These are phyloP conservation scores for Arthroderma sp. DNA, from an alignment of 2,329 filamentous ascomycete genomes.

Conservation along the genomic window DNA sequence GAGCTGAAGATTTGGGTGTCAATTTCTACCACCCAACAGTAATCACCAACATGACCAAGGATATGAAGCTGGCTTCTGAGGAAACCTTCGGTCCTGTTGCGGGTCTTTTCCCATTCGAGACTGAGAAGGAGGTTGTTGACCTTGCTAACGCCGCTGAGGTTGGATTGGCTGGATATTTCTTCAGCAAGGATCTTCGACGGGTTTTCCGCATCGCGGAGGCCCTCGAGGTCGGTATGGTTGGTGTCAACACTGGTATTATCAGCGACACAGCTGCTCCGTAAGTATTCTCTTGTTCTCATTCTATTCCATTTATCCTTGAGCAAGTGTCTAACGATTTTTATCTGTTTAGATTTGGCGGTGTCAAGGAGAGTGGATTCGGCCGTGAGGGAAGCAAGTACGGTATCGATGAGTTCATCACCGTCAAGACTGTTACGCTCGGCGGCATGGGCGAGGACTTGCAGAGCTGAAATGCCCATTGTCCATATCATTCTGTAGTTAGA, in stretches of 20 bases:
- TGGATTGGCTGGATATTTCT: conserved; percentile 90
- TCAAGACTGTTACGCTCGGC: conserved; percentile 56
- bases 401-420: conserved; percentile 60
- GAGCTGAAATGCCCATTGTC: conserved; percentile 14
- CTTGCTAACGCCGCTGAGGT: conserved; percentile 74
- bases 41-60: conserved; percentile 67
- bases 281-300: conserved; percentile 13
- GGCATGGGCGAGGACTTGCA: conserved; percentile 49
- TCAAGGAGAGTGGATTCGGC: conserved; percentile 72
- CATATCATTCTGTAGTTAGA: neutral
- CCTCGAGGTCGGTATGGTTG: conserved; percentile 38
- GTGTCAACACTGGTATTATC: conserved; percentile 58
- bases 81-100: conserved; percentile 96
- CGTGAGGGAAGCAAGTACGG: conserved; percentile 67
- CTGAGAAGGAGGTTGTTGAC: conserved; percentile 74
- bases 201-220: conserved; percentile 49
- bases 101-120: conserved; percentile 75
- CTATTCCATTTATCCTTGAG: neutral
- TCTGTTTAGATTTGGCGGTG: conserved; percentile 53
- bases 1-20: conserved; percentile 56
- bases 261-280: conserved; percentile 40
- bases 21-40: conserved; percentile 91
- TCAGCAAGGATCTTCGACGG: conserved; percentile 49
- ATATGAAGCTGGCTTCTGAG: conserved; percentile 74
- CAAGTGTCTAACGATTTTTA: neutral